Percentiles rank a stretch among this genome's conserved stretches.
Evolutionary conservation across 1,284 basidiomycete genomes (phyloP).

Genomic region (Violaceomyces palustris): DNA sequence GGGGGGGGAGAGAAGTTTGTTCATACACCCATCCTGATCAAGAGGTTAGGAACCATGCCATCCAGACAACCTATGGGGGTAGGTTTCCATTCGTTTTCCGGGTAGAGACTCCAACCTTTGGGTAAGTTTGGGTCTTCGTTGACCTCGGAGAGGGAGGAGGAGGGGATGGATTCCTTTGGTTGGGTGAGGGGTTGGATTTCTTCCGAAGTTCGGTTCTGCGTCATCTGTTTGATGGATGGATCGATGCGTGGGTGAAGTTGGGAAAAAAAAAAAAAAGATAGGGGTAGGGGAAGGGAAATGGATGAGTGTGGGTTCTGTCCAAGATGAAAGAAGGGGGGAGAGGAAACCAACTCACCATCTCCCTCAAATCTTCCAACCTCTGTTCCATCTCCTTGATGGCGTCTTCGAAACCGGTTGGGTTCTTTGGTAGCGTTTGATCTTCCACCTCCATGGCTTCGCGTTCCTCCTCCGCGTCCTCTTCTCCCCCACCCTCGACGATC

Average conservation of each 20-base stretch:
- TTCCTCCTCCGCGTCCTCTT: not conserved
- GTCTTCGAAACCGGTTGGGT: conserved; percentile 9
- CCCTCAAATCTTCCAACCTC: conserved; percentile 3
- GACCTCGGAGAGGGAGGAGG: too few relatives aligned
- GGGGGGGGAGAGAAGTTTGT: too few relatives aligned
- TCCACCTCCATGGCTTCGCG: not conserved
- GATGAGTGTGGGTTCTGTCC: too few relatives aligned
- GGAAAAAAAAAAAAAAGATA: not conserved
- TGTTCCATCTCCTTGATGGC: conserved; percentile 10
- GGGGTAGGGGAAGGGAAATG: not conserved
- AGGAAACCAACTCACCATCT: too few relatives aligned
- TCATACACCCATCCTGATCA: too few relatives aligned
- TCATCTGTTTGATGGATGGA: not conserved
- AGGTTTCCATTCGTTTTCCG: conserved; percentile 6
- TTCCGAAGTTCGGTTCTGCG: not conserved
- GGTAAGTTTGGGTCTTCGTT: conserved; percentile 3
- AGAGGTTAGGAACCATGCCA: conserved; percentile 12
- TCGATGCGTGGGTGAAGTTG: not conserved
- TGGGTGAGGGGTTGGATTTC: too few relatives aligned
- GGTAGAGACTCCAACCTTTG: conserved; percentile 6
- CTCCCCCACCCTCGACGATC: not conserved
- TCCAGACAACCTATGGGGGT: conserved; percentile 16
- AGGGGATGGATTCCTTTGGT: too few relatives aligned
- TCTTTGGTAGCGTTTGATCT: too few relatives aligned
- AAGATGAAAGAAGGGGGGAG: not conserved